phyloP scores from a whole-genome alignment of 495 filamentous ascomycete genomes.

The Penicillium bovifimosum region DNA sequence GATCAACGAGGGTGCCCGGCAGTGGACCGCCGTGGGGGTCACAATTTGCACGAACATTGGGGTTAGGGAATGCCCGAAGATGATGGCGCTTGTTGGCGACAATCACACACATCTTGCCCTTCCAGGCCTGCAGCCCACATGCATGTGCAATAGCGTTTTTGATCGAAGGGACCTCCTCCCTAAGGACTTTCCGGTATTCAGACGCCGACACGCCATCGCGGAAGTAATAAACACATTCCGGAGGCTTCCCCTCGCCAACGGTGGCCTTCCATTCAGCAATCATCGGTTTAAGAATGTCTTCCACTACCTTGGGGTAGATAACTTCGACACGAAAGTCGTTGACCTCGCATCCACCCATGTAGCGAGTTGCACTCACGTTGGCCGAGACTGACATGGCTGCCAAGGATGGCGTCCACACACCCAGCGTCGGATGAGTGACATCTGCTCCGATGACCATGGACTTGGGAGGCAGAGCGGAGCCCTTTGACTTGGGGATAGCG shows the following conservation, averaged over 20 bases:
- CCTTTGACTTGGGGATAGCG: slow-evolving; percentile 30
- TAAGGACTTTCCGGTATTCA: slow-evolving; percentile 69
- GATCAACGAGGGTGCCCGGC: slow-evolving; percentile 80
- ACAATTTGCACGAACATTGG: slow-evolving; percentile 33
- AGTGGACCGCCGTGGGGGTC: slow-evolving; percentile 74
- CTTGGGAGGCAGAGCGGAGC: slow-evolving; percentile 36
- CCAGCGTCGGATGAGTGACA: slow-evolving; percentile 77
- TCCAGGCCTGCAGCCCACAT: slow-evolving; percentile 2
- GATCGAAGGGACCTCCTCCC: slow-evolving; percentile 68
- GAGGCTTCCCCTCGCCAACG: slow-evolving; percentile 43
- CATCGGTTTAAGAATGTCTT: slow-evolving; percentile 56
- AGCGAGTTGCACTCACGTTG: slow-evolving; percentile 62
- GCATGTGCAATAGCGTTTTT: slow-evolving; percentile 26
- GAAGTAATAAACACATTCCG: slow-evolving; percentile 78
- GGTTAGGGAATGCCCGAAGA: slow-evolving; percentile 78
- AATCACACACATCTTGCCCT: slow-evolving; percentile 70
- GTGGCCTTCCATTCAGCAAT: slow-evolving; percentile 56
- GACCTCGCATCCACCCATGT: slow-evolving; percentile 67
- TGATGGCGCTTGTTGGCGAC: slow-evolving; percentile 92
- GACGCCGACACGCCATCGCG: slow-evolving; percentile 91
- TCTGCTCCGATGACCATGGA: slow-evolving; percentile 84
- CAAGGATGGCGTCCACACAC: slow-evolving; percentile 61
- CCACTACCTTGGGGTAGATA: slow-evolving; percentile 57
- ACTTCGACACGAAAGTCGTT: slow-evolving; percentile 77
- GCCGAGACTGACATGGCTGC: slow-evolving; percentile 81